phyloP scores from a whole-genome alignment of 305 asterid genomes.

The Fraxinus floribunda region DNA sequence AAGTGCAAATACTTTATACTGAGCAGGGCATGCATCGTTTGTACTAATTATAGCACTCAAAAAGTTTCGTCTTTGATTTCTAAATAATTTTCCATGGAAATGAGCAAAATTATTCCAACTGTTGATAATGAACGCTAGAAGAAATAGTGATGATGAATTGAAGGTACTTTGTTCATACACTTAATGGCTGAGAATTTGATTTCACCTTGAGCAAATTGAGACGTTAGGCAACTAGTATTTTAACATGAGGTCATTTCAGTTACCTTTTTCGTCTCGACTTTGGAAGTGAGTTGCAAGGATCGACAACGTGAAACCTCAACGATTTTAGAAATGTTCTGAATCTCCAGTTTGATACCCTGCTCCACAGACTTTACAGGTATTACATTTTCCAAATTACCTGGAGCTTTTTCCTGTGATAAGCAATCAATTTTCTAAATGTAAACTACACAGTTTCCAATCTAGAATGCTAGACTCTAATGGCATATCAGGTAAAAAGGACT shows the following conservation, averaged over 20 bases:
- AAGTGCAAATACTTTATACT: background rate
- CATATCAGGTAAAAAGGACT: background rate
- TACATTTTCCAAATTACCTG: conserved; percentile 21
- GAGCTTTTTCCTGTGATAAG: conserved; percentile 35
- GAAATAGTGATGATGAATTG: background rate
- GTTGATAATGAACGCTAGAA: background rate
- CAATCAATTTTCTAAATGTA: conserved; percentile 9
- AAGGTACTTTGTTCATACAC: background rate
- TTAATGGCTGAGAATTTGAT: background rate
- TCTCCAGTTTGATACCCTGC: conserved; percentile 33
- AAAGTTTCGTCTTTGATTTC: background rate
- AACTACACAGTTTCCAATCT: background rate
- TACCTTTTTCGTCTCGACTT: conserved; percentile 47
- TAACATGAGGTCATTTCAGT: background rate
- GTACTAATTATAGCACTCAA: background rate
- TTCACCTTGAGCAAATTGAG: background rate
- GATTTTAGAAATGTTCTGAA: conserved; percentile 41
- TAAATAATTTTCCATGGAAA: background rate
- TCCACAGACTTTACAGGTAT: conserved; percentile 24
- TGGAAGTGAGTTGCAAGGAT: conserved; percentile 49
- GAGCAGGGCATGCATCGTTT: background rate
- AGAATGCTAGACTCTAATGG: background rate
- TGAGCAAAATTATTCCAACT: background rate
- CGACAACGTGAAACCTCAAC: conserved; percentile 56
- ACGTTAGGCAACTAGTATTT: background rate